Evolutionary conservation across 352 stramenopile genomes (phyloP).

Genomic region (Globisporangium middletonii): DNA sequence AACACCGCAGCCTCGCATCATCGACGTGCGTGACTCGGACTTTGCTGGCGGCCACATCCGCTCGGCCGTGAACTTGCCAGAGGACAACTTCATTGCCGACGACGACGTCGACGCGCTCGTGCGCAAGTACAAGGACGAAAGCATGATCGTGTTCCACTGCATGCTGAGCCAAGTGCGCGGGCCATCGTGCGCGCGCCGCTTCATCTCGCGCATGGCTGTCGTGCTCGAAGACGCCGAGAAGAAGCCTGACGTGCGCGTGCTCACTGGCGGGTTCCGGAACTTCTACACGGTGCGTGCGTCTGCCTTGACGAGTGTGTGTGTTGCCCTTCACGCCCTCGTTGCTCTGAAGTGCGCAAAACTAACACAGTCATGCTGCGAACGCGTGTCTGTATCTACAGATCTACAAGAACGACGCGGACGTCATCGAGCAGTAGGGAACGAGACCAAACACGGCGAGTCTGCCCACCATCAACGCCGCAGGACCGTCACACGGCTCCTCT

Average conservation of each 20-base stretch:
- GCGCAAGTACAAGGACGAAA: slow-evolving; percentile 48
- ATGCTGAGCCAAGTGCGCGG: slow-evolving; percentile 85
- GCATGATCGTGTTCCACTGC: slow-evolving; percentile 81
- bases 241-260: slow-evolving; percentile 57
- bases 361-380: neutral
- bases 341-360: neutral
- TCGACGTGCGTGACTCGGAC: slow-evolving; percentile 77
- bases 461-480: neutral
- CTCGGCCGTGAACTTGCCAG: slow-evolving; percentile 67
- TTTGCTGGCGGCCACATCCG: slow-evolving; percentile 72
- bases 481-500: too few species aligned
- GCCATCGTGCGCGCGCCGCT: slow-evolving; percentile 71
- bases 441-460: neutral
- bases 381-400: slow-evolving; percentile 7
- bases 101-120: slow-evolving; percentile 76
- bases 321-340: neutral
- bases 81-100: slow-evolving; percentile 78
- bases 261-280: slow-evolving; percentile 62
- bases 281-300: slow-evolving; percentile 44
- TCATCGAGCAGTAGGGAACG: slow-evolving; percentile 12
- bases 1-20: slow-evolving; percentile 36
- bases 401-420: slow-evolving; percentile 17
- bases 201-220: slow-evolving; percentile 52
- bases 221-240: slow-evolving; percentile 36
- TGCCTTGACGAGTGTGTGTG: neutral